These are phyloP conservation scores for Micromonas commoda DNA, from an alignment of 139 green algal genomes.

Conservation along the genomic window DNA sequence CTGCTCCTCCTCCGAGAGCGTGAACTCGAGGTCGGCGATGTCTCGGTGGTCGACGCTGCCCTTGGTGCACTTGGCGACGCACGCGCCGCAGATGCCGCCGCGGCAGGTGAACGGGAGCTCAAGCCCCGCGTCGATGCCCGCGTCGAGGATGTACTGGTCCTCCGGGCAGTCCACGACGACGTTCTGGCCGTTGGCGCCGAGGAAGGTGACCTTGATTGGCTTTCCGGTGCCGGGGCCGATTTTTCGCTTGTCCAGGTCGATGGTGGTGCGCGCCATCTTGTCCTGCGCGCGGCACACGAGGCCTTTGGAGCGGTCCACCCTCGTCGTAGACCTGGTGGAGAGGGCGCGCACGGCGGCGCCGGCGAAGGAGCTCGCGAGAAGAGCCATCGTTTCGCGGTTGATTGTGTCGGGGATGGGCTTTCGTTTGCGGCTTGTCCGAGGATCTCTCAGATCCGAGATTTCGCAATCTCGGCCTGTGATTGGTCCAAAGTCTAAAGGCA, in stretches of 20 bases:
- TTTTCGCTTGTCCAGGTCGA: slow-evolving; percentile 21
- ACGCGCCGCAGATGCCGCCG: slow-evolving; percentile 71
- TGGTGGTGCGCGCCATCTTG: not conserved
- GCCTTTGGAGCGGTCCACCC: too few species aligned
- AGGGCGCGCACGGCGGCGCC: too few species aligned
- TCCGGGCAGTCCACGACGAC: slow-evolving; percentile 15
- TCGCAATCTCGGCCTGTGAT: too few species aligned
- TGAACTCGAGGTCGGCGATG: slow-evolving; percentile 80
- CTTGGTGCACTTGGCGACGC: slow-evolving; percentile 62
- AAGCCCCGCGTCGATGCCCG: slow-evolving; percentile 67
- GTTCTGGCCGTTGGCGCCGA: slow-evolving; percentile 5
- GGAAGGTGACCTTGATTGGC: slow-evolving; percentile 28
- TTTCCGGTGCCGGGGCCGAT: not conserved
- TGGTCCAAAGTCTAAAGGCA: too few species aligned
- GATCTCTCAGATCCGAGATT: too few species aligned
- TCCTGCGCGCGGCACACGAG: not conserved
- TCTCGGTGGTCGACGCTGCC: slow-evolving; percentile 73
- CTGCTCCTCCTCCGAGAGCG: slow-evolving; percentile 66
- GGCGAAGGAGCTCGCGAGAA: too few species aligned
- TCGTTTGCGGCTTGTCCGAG: too few species aligned
- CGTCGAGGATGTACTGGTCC: slow-evolving; percentile 85
- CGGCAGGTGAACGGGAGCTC: slow-evolving; percentile 87
- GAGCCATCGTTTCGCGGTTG: too few species aligned
- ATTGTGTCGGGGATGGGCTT: too few species aligned
- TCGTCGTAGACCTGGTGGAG: too few species aligned